phyloP scores from a whole-genome alignment of 1,139 yeast genomes.

The Maudiozyma humilis region DNA sequence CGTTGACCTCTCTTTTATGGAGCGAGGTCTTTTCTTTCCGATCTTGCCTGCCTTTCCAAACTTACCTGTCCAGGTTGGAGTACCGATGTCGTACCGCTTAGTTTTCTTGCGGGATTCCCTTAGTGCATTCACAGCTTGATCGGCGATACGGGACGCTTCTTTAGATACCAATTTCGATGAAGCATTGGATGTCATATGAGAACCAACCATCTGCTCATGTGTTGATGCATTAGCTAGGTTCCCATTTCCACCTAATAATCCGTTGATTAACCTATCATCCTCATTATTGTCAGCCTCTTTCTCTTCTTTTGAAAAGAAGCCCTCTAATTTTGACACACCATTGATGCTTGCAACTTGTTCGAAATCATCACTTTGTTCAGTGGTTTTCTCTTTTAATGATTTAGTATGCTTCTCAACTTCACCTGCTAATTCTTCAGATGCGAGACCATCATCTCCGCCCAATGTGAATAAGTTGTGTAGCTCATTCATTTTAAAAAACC shows the following conservation, averaged over 20 bases:
- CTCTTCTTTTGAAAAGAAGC: constrained; percentile 42
- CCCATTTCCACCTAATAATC: constrained; percentile 72
- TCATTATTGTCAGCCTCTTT: constrained; percentile 38
- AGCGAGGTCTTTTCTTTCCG: constrained; percentile 17
- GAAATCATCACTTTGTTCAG: constrained; percentile 46
- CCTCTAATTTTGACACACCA: constrained; percentile 40
- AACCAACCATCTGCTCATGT: constrained; percentile 69
- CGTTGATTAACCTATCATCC: constrained; percentile 63
- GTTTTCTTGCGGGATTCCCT: constrained; percentile 59
- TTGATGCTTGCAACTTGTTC: constrained; percentile 43
- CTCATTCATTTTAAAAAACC: constrained; percentile 89
- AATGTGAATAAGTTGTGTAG: constrained; percentile 80
- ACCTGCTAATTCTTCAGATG: constrained; percentile 25
- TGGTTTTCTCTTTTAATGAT: constrained; percentile 22
- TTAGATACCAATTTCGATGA: constrained; percentile 52
- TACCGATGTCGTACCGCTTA: constrained; percentile 59
- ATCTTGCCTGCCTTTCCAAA: constrained; percentile 75
- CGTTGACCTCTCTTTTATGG: constrained; percentile 12
- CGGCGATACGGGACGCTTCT: constrained; percentile 74
- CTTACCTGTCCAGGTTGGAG: constrained; percentile 94
- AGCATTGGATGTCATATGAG: constrained; percentile 37
- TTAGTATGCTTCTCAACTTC: constrained; percentile 31
- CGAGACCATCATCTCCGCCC: constrained; percentile 63
- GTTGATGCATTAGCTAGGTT: constrained; percentile 40
- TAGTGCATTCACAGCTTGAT: constrained; percentile 66